Base-by-base conservation (phyloP, 768 basidiomycete genomes). In the Zangia roseola region DNA sequence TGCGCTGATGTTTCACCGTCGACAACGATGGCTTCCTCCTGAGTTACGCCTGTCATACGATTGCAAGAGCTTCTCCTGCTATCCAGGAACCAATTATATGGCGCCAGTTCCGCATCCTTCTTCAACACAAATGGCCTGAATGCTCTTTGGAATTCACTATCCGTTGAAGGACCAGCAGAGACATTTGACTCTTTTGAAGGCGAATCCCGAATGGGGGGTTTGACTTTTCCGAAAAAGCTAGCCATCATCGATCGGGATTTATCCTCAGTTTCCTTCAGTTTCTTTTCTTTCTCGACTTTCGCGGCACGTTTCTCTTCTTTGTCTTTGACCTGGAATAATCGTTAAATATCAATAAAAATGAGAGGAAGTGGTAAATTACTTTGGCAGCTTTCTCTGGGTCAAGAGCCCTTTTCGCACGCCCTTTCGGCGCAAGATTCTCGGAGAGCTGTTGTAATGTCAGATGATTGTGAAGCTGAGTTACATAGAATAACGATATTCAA, bases 101-200 rank as follows among this genome's bases (percentile, higher is more conserved):
- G 87, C 4, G 91, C 91, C 16, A 94, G 58, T 23, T 75, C 72
- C 6, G 81, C 78, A 52, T 82, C 88, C 60, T 87, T 91, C 72
- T 88, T 91, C 50, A 88, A 56, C 5, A 80, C 74, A 63, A 92
- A 95, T 1, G 91, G 84, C 57, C 80, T 84, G 73, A 97, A 97
- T 1, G 75, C 74, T 57, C 72, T 80, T 45, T 85, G 78, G 57
- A 91, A 95, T 39, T 93, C 87, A 14, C 79, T 79, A 24, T 74
- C 72, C 25, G 60, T 63, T 6, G 73, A 74, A 39, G 80, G 49
- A 13, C 50, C 49, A 16, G 53, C 63, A 37, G 64, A 47, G 9
- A 69, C 61, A 30, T 60, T 58, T 2, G 63, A 57, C 13, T 59
- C 58, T 38, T 66, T 65, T 19, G 54, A 34, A 53, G 59, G 35